Base-by-base conservation (phyloP, 768 basidiomycete species). In the Hygrocybe punicea region DNA sequence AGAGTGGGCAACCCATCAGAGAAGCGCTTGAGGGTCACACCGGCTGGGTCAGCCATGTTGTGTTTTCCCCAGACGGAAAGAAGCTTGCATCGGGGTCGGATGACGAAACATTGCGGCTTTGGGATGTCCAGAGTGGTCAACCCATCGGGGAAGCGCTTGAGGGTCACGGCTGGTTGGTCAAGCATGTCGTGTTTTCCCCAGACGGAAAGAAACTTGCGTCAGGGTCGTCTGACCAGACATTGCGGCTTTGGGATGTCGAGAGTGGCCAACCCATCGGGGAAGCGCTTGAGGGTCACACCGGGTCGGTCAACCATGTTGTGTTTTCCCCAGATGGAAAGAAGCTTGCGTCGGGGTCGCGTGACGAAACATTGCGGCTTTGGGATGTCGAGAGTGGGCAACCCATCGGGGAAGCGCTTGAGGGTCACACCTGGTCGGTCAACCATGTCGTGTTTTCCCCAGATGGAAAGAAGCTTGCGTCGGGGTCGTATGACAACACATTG, bases 311-410 rank as follows among this genome's bases (percentile, higher is more conserved):
- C 11, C 45, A 24, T 51, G 58, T 73, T 3, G 54, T 37, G n/a
- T 73, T 73, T 48, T 72, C 71, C 13, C 64, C 68, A 5, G 45
- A 71, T 54, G 59, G 75, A 5, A 69, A 67, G 37, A 67, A 73
- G 50, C 63, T 83, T 33, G 61, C 55, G 5, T 40, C 57, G 55
- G 57, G 34, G 7, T 53, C 56, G 9, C 4, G 11, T 35, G 56
- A 57, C 39, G 11, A 42, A 19, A 42, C 11, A 10, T 42, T 42
- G 39, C 19, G 39, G 4, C 39, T 42, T 19, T 42, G 39, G 39
- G 39, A 42, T 42, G 39, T 42, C 5, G 39, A 42, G 39, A 21
- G 24, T 29, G 17, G 25, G 14, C 39, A 19, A 42, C 19, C 39
- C 39, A 19, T 42, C 19, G 39, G 19, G 6, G n/a, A 9, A 37